Percentiles rank a stretch among this genome's conserved stretches.
These are phyloP conservation scores for Apiotrichum sp. DNA, from an alignment of 1,284 basidiomycete genomes.

Conservation along the genomic window DNA sequence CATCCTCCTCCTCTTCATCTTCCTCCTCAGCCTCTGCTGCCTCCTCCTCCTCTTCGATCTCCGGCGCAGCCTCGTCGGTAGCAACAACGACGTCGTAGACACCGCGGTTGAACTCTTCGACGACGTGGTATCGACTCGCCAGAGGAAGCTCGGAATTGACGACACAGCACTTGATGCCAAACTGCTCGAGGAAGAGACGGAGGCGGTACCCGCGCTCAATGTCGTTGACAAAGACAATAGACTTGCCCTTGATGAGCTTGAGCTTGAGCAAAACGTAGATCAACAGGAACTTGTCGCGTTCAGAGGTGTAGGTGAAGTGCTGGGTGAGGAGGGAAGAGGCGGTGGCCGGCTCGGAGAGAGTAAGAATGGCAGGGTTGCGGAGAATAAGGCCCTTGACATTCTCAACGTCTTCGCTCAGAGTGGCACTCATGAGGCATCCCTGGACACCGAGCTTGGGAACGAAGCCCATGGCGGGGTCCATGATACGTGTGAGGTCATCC, in stretches of 20 bases:
- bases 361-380: slow-evolving; percentile 76
- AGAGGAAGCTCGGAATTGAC: slow-evolving; percentile 93
- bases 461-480: slow-evolving; percentile 54
- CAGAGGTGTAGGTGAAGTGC: slow-evolving; percentile 73
- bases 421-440: slow-evolving; percentile 95
- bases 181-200: slow-evolving; percentile 96
- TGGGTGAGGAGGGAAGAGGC: slow-evolving; percentile 64
- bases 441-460: slow-evolving; percentile 82
- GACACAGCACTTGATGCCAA: slow-evolving; percentile 92
- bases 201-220: slow-evolving; percentile 90
- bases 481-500: slow-evolving; percentile 79
- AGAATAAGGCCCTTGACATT: slow-evolving; percentile 80
- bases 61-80: slow-evolving; percentile 75
- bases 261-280: slow-evolving; percentile 93
- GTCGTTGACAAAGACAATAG: slow-evolving; percentile 94
- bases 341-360: slow-evolving; percentile 78
- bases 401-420: slow-evolving; percentile 93
- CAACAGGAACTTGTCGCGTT: slow-evolving; percentile 92
- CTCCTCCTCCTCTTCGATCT: slow-evolving; percentile 44
- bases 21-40: slow-evolving; percentile 21
- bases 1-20: slow-evolving; percentile 41
- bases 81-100: slow-evolving; percentile 99
- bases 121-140: slow-evolving; percentile 93
- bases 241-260: slow-evolving; percentile 91
- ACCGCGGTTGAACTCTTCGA: slow-evolving; percentile 98